Base-by-base conservation (phyloP, 192 early-diverging fungal species). In the Umbelopsis vinacea region DNA sequence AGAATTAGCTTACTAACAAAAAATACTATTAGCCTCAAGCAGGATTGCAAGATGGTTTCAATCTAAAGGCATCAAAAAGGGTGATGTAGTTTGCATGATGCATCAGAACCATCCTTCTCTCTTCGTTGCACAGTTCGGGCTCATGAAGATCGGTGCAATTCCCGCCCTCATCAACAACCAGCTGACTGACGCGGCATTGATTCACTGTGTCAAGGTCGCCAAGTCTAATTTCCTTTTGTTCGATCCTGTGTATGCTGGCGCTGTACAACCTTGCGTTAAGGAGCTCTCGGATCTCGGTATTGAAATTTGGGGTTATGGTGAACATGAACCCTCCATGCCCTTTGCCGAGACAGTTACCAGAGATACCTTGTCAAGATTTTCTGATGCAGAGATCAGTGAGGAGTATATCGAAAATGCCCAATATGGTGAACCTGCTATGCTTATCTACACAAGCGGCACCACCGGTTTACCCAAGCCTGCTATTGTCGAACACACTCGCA, bases 121-220 rank as follows among this genome's bases (percentile, higher is more conserved):
- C 68, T 70, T 90, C 46, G 76, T 86, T 43, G 43, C 73, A 4
- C 83, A 82, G 72, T 79, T 92, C 11, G 87, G 83, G 0, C 68
- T 88, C 35, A 71, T 78, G 45, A 91, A 92, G 71, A 81, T 92
- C 35, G 89, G 86, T 4, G 83, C 73, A 1, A 72, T 79, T 0
- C 77, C 85, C 6, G 85, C 87, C 12, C 79, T 91, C 29, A 84
- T 92, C 73, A 92, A 92, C 81, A 87, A 79, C 47, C 85, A 89
- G 60, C 70, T 90, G 45, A 66, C 72, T 14, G 83, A 80, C 0
- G 54, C 71, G 6, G 73, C 78, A 0, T 69, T 87, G 5, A 11
- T 79, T 12, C 82, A 87, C 52, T 80, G 76, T 21, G 70, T 87
- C 52, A 81, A 78, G 37, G 69, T 82, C 3, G 74, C 77, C 29